These are phyloP conservation scores for Amanita fuliginea DNA, from an alignment of 768 basidiomycete genomes.

Conservation along the genomic window DNA sequence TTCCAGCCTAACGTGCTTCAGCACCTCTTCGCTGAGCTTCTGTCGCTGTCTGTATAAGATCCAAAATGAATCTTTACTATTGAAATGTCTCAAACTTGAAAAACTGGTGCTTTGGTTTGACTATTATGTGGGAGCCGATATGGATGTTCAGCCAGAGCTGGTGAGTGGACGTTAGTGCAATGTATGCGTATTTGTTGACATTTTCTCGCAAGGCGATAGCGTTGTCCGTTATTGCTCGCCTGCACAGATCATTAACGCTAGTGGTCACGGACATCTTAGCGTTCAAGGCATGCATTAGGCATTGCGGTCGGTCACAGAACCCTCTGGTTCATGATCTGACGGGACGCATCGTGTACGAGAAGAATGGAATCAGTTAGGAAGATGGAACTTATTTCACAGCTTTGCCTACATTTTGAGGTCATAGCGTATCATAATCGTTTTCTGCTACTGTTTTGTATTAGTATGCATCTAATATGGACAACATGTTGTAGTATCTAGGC, in stretches of 20 bases:
- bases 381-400: too few relatives aligned
- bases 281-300: background rate
- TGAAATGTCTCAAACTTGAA: background rate
- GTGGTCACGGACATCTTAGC: background rate
- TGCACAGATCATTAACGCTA: background rate
- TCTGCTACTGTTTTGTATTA: too few relatives aligned
- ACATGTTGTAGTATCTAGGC: too few relatives aligned
- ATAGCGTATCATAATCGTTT: too few relatives aligned
- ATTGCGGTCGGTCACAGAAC: background rate
- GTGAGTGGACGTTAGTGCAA: background rate
- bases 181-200: background rate
- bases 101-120: background rate
- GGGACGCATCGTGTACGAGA: conserved; percentile 1
- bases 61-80: background rate
- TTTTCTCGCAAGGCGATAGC: background rate
- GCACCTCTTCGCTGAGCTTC: background rate
- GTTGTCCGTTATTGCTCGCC: background rate
- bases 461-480: too few relatives aligned
- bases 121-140: background rate
- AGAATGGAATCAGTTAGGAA: background rate
- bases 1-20: background rate
- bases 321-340: background rate
- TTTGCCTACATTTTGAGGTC: too few relatives aligned
- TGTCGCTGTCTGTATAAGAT: background rate
- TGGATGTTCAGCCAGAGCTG: background rate